Conservation (phyloP, 1,284 basidiomycete species). For the Exsudoporus floridanus region DNA sequence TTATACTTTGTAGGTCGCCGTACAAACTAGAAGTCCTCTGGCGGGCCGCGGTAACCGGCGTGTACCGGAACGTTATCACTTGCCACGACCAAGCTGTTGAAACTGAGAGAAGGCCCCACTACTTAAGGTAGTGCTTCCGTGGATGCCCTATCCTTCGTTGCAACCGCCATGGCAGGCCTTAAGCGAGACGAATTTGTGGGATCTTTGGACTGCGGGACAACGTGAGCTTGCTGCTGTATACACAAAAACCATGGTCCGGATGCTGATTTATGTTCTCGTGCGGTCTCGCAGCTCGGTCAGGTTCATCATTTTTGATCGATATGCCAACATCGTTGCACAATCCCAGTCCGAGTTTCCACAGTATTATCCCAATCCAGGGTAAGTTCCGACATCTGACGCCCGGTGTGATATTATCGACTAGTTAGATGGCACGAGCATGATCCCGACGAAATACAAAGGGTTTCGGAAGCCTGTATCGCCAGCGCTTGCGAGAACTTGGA, state of each 20-base stretch:
- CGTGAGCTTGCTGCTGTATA: constrained; percentile 51
- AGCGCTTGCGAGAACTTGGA: constrained; percentile 76
- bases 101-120: neutral
- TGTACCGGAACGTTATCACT: neutral
- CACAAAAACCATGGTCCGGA: neutral
- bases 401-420: neutral
- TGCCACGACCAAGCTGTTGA: neutral
- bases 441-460: constrained; percentile 78
- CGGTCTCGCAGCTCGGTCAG: constrained; percentile 73
- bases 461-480: constrained; percentile 78
- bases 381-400: constrained; percentile 25
- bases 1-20: neutral
- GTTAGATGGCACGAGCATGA: constrained; percentile 95
- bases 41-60: neutral
- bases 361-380: constrained; percentile 88
- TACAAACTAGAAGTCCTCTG: neutral
- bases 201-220: constrained; percentile 90
- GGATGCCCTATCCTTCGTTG: neutral
- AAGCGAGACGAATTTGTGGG: constrained; percentile 80
- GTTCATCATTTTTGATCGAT: constrained; percentile 91
- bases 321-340: constrained; percentile 85
- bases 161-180: constrained; percentile 38
- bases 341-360: constrained; percentile 91
- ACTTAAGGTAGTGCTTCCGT: constrained; percentile 17
- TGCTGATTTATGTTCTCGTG: constrained; percentile 8